Conservation (phyloP, 306 rosid genomes). For the Herpetospermum pedunculosum region DNA sequence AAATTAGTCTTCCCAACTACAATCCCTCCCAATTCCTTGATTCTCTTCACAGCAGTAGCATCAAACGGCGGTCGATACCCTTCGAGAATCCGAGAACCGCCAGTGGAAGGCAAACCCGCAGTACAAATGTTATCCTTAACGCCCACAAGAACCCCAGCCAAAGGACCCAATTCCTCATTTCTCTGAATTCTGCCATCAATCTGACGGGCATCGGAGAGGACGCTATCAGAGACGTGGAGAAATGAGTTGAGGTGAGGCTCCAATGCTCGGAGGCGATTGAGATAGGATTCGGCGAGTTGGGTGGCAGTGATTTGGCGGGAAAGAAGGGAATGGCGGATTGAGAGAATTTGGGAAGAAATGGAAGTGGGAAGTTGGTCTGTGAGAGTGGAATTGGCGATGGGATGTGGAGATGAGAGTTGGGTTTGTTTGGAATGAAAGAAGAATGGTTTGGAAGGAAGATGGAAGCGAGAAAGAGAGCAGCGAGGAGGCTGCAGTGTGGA, state of each 20-base stretch:
- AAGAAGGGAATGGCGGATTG: conserved; percentile 66
- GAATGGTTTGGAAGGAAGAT: conserved; percentile 18
- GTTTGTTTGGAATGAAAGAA: conserved; percentile 15
- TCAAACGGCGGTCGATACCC: conserved; percentile 79
- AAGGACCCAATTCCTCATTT: conserved; percentile 57
- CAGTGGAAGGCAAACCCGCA: conserved; percentile 80
- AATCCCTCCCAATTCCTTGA: conserved; percentile 68
- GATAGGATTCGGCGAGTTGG: conserved; percentile 48
- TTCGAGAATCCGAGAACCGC: conserved; percentile 62
- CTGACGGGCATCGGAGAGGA: conserved; percentile 37
- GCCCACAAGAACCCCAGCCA: conserved; percentile 78
- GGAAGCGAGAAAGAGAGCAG: conserved; percentile 46
- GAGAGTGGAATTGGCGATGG: conserved; percentile 31
- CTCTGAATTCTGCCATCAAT: conserved; percentile 39
- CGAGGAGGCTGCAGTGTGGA: conserved; percentile 74
- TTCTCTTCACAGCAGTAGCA: conserved; percentile 69
- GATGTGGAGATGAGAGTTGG: conserved; percentile 28
- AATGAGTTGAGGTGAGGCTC: conserved; percentile 72
- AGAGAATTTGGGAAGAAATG: conserved; percentile 45
- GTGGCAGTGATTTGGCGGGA: conserved; percentile 51
- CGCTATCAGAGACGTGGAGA: conserved; percentile 55
- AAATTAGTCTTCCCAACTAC: conserved; percentile 85
- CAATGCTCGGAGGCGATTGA: conserved; percentile 51
- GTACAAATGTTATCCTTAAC: conserved; percentile 95
- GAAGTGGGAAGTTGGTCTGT: conserved; percentile 25